Base-by-base conservation (phyloP, 2,329 filamentous ascomycete species). In the Neofusicoccum umdonicola region DNA sequence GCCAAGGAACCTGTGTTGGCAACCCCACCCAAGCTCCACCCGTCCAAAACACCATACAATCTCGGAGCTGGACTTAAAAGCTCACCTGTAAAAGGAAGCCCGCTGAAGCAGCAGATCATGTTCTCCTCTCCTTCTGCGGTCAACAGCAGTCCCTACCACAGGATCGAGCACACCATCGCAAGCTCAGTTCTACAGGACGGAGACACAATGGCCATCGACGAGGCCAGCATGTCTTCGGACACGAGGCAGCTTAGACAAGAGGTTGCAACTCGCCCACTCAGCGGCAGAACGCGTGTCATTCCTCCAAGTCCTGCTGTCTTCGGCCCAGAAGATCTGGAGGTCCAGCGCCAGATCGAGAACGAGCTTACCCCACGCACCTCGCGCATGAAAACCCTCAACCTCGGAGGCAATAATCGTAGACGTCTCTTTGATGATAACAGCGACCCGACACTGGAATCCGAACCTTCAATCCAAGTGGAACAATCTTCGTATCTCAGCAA, bases 61-160 rank as follows among this genome's bases (percentile, higher is more conserved):
- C 15, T 58, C 7, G 62, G 62, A n/a, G 19, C n/a, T 7, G 37
- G 22, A 6, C 19, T 58, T 12, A 52, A 60, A 31, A 31, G 4
- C 11, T 62, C 58, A 6, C 64, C 64, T 6, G 39, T 27, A 8
- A 54, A 41, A 11, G 51, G 64, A 15, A 65, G 64, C 11, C 64
- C 64, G 19, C 41, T 65, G 9, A 65, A 63, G 22, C 64, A 60
- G 35, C 58, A 63, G 19, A 19, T 65, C 2, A 7, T 65, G 35
- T 65, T 63, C 15, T 65, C 63, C 1, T 65, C 63, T 4, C 63
- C 62, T 4, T 57, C 62, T 34, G 62, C 62, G 1, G 51, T 50
- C 7, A 64, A 58, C 27, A 64, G 62, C 35, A 64, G 62, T 19
- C 62, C 62, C 5, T 64, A 64, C 15, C 41, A 58, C 4, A 57